Evolutionary conservation across 2,329 filamentous ascomycete genomes (phyloP), one percentile per base, ranked within the genome.

Genomic region (Ilyonectria destructans): DNA sequence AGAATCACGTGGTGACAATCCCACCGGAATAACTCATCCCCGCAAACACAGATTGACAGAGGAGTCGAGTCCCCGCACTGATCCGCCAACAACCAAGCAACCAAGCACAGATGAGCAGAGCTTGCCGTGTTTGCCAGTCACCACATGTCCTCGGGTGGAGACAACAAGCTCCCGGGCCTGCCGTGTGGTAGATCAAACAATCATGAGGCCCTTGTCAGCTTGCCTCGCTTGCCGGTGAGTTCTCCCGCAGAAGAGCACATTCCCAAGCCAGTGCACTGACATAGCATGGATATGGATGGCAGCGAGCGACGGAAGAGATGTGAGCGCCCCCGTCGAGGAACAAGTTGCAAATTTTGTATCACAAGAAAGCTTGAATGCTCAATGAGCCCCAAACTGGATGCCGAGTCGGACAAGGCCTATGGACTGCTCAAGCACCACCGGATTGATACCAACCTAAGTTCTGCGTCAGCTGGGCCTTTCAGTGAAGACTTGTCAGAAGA

Each of bases 251-350:
- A 35, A 35, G 13, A 35, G 33, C 8, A 13, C 33, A 35, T 35
- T 9, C 33, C 33, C 9, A 35, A 35, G 33, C 49, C 13, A n/a
- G 17, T 19, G 2, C 10, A 17, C 26, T 33, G 12, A 19, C 40
- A 17, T 45, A 21, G 5, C 17, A 2, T 45, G 26, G 6, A n/a
- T 35, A 2, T 45, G 26, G 6, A n/a, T 35, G 26, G 49, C 23
- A 63, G 61, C 23, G 52, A 58, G 13, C 61, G 52, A 33, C 61
- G 52, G 10, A 63, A 63, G 52, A 63, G 56, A 58, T 58, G 61
- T 49, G 43, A 49, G 9, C 61, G 61, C 12, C n/a, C 61, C 35
- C 31, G 49, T 40, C n/a, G 35, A 37, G 31, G 52, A 17, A 43
- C 26, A 15, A 48, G 52, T 17, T 63, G 61, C 48, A 31, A 33